Percentiles rank a stretch among this genome's conserved stretches.
Conservation (phyloP, 495 filamentous ascomycete species). For the Acidomyces sp. region DNA sequence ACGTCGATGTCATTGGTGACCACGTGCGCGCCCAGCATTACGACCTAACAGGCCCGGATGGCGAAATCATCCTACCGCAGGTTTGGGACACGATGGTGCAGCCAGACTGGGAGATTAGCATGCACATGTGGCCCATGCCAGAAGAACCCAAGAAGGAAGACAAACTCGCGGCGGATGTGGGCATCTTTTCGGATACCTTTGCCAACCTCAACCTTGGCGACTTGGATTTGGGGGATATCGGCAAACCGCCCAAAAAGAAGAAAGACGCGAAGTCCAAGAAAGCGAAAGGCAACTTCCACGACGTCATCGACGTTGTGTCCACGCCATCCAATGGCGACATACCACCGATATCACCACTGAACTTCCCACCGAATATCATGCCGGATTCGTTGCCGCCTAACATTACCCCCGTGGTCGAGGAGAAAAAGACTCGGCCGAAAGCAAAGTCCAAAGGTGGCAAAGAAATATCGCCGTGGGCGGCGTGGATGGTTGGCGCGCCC, state of each 20-base stretch:
- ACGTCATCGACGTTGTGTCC: background rate
- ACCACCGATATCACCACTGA: constrained; percentile 7
- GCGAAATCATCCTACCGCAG: constrained; percentile 75
- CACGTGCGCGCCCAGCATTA: constrained; percentile 78
- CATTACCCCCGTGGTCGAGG: background rate
- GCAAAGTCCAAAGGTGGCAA: constrained; percentile 8
- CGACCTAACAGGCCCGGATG: constrained; percentile 69
- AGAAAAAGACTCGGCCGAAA: constrained; percentile 2
- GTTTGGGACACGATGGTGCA: constrained; percentile 78
- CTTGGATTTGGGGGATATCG: background rate
- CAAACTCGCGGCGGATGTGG: background rate
- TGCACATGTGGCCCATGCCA: constrained; percentile 95
- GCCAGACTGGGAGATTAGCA: constrained; percentile 79
- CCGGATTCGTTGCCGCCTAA: constrained; percentile 1
- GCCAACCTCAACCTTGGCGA: constrained; percentile 1
- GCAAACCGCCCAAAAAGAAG: background rate
- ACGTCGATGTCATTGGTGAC: constrained; percentile 68
- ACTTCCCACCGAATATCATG: background rate
- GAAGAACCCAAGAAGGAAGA: background rate
- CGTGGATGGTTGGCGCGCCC: constrained; percentile 13
- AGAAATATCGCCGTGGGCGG: background rate
- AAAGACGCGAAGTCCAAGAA: constrained; percentile 8
- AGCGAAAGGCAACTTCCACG: background rate
- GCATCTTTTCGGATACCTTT: constrained; percentile 1
- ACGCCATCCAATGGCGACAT: background rate